phyloP scores from a whole-genome alignment of 2,329 filamentous ascomycete species.

The Helicocarpus griseus region DNA sequence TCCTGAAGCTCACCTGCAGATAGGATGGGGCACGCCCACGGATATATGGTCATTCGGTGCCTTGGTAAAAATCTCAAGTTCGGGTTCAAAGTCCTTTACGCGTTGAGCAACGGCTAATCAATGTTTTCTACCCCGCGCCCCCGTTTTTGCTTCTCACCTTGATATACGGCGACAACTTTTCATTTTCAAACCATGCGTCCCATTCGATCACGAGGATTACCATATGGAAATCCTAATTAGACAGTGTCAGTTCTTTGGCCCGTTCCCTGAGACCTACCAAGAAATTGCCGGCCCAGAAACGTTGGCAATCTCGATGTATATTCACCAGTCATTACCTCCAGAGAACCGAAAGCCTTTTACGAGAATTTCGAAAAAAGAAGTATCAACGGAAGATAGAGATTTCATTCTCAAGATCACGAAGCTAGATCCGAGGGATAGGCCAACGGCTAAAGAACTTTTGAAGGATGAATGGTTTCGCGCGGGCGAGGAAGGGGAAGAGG shows the following conservation, averaged over 20 bases:
- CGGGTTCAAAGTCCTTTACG: too few species aligned
- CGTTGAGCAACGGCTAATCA: too few species aligned
- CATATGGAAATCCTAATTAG: conserved; percentile 3
- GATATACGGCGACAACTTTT: conserved; percentile 8
- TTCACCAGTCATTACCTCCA: neutral
- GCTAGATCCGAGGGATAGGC: conserved; percentile 1
- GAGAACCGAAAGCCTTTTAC: neutral
- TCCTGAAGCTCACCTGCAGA: conserved; percentile 17
- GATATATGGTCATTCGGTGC: conserved; percentile 22
- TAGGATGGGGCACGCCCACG: conserved; percentile 17
- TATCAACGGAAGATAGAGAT: neutral
- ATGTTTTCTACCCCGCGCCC: neutral
- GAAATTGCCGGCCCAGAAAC: neutral
- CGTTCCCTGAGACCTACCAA: conserved; percentile 6
- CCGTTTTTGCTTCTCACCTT: neutral
- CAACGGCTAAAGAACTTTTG: neutral
- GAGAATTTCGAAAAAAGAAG: neutral
- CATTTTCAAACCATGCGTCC: conserved; percentile 3
- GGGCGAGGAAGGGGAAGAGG: too few species aligned
- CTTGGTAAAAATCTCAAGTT: too few species aligned
- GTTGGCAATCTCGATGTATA: neutral
- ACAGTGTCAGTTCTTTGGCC: conserved; percentile 7
- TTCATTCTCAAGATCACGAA: neutral
- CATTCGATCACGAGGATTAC: conserved; percentile 7
- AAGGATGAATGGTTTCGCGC: conserved; percentile 1